phyloP scores from a whole-genome alignment of 1,284 basidiomycete genomes.

The Lentinus polychrous region DNA sequence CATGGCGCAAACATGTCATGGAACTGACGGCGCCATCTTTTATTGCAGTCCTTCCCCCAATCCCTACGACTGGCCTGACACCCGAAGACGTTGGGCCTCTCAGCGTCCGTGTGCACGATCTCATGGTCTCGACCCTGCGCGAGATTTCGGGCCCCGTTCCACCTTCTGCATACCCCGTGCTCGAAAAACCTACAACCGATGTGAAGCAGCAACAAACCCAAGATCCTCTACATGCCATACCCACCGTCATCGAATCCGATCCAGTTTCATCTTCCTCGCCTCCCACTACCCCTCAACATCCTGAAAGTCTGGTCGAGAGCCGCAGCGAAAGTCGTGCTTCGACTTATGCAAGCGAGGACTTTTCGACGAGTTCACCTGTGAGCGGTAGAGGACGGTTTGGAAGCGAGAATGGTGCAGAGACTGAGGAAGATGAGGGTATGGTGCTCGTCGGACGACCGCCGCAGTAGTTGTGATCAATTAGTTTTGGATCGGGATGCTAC shows the following conservation, averaged over 20 bases:
- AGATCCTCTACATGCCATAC: constrained; percentile 1
- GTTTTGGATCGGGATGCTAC: too few species aligned
- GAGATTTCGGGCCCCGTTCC: constrained; percentile 55
- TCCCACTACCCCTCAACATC: background rate
- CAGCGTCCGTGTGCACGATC: constrained; percentile 52
- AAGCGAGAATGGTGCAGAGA: constrained; percentile 60
- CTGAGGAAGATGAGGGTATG: constrained; percentile 77
- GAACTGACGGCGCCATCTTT: constrained; percentile 6
- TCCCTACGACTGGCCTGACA: constrained; percentile 65
- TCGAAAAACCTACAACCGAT: constrained; percentile 10
- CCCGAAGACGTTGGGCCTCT: constrained; percentile 60
- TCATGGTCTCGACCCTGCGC: constrained; percentile 65
- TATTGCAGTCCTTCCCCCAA: constrained; percentile 66
- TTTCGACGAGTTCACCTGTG: constrained; percentile 26
- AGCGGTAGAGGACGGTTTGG: constrained; percentile 28
- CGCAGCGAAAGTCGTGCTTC: constrained; percentile 26
- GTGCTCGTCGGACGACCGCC: constrained; percentile 60
- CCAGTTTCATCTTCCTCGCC: background rate
- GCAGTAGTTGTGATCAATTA: too few species aligned
- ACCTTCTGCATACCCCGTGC: constrained; percentile 14
- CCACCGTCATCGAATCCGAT: background rate
- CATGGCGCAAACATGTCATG: background rate
- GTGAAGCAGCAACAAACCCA: constrained; percentile 7
- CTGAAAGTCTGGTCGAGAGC: background rate
- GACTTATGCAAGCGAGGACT: constrained; percentile 18